These are phyloP conservation scores for Boletus tomentosulus DNA, from an alignment of 768 basidiomycete species.

Conservation along the genomic window DNA sequence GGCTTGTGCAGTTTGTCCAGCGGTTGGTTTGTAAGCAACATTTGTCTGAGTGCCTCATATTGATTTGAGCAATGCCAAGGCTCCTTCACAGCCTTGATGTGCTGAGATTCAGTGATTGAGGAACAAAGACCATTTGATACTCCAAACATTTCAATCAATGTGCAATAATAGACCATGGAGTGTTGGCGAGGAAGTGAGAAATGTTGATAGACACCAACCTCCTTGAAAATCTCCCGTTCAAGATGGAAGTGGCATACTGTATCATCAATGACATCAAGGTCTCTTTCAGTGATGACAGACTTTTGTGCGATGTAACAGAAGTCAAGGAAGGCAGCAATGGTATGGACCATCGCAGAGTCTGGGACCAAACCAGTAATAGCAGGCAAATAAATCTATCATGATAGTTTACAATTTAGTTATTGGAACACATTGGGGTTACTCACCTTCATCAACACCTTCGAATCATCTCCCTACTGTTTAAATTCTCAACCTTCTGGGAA, in stretches of 20 bases:
- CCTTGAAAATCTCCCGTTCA: too few species aligned
- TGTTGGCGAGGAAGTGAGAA: constrained; percentile 27
- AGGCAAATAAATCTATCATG: neutral
- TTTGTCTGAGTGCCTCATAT: neutral
- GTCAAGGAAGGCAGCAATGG: constrained; percentile 23
- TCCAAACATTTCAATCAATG: constrained; percentile 26
- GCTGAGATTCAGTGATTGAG: constrained; percentile 32
- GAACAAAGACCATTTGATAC: constrained; percentile 9
- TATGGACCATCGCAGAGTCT: constrained; percentile 11
- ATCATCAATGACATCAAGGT: too few species aligned
- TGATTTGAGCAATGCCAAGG: neutral
- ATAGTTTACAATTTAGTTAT: too few species aligned
- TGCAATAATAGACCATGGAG: constrained; percentile 27
- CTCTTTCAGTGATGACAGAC: too few species aligned
- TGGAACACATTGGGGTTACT: too few species aligned
- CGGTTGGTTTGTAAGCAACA: neutral
- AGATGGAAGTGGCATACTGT: too few species aligned
- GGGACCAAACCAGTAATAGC: constrained; percentile 15
- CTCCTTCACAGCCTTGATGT: constrained; percentile 6
- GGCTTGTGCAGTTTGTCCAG: neutral
- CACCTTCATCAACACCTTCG: constrained; percentile 35
- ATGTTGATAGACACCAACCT: too few species aligned
- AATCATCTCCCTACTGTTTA: constrained; percentile 28
- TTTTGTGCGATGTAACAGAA: constrained; percentile 30
- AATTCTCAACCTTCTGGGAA: neutral